These are phyloP conservation scores for Penicillium argentinense DNA, from an alignment of 495 filamentous ascomycete genomes.

Conservation along the genomic window DNA sequence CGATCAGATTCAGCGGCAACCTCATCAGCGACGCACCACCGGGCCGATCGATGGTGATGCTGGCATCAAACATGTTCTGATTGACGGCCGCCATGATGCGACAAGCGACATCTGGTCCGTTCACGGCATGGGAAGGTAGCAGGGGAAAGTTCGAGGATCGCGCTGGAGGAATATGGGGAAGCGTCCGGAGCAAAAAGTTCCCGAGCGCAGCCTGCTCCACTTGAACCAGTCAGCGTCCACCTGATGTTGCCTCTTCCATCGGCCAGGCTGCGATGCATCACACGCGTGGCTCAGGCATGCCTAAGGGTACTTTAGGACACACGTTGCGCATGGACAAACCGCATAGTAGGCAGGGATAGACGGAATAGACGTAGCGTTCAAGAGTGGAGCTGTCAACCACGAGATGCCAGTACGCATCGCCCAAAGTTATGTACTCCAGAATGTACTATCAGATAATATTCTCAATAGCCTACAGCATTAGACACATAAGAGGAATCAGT, in stretches of 20 bases:
- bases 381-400: too few relatives aligned
- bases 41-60: constrained; percentile 32
- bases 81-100: constrained; percentile 49
- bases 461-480: too few relatives aligned
- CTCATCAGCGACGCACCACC: constrained; percentile 38
- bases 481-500: background rate
- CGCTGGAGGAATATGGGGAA: constrained; percentile 17
- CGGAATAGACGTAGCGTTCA: too few relatives aligned
- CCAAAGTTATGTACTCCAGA: background rate
- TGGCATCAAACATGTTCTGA: constrained; percentile 49
- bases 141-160: background rate
- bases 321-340: too few relatives aligned
- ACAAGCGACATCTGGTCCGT: constrained; percentile 22
- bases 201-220: constrained; percentile 19
- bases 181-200: constrained; percentile 23
- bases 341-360: too few relatives aligned
- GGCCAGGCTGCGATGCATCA: too few relatives aligned
- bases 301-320: too few relatives aligned
- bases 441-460: too few relatives aligned
- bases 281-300: too few relatives aligned
- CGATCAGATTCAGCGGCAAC: constrained; percentile 60
- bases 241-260: too few relatives aligned
- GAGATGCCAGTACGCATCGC: too few relatives aligned
- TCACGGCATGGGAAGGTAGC: constrained; percentile 30
- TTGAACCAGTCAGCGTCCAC: constrained; percentile 4